A percentile compares a stretch with the other conserved stretches of the same genome.
Conservation (phyloP, 2,329 filamentous ascomycete genomes). For the Magnaporthiopsis rhizophila region DNA sequence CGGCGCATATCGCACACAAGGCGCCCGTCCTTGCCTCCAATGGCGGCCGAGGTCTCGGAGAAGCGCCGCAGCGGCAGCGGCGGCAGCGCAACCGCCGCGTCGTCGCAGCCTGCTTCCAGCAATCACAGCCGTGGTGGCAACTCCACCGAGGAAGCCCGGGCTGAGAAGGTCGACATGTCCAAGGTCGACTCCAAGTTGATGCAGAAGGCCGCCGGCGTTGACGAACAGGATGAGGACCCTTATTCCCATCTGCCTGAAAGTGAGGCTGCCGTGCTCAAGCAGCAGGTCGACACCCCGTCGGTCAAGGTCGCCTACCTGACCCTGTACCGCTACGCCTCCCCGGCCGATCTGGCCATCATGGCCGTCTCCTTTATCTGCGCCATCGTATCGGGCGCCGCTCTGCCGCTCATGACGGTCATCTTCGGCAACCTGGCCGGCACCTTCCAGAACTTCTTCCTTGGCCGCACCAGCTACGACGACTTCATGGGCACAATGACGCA, state of each 20-base stretch:
- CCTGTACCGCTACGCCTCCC: constrained; percentile 64
- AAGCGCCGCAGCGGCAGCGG: constrained; percentile 10
- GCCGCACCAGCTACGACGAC: constrained; percentile 34
- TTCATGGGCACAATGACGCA: constrained; percentile 54
- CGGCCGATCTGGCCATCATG: constrained; percentile 57
- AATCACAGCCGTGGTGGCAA: constrained; percentile 6
- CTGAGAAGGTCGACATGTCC: constrained; percentile 22
- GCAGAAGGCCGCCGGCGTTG: constrained; percentile 11
- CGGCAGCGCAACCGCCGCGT: constrained; percentile 11
- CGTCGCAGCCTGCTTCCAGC: not conserved
- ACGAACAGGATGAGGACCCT: constrained; percentile 37
- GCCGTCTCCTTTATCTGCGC: constrained; percentile 52
- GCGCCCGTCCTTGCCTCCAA: not conserved
- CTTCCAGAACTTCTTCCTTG: constrained; percentile 58
- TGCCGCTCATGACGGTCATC: constrained; percentile 69
- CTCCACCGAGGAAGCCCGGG: constrained; percentile 7
- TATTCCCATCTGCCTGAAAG: constrained; percentile 55
- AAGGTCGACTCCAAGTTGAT: constrained; percentile 37
- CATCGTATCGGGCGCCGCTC: constrained; percentile 64
- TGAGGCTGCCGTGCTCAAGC: constrained; percentile 59
- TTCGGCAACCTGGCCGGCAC: constrained; percentile 69
- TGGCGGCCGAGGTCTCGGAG: constrained; percentile 11
- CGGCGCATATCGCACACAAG: not conserved
- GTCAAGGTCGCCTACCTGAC: constrained; percentile 56
- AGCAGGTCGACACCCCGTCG: constrained; percentile 58